Conservation (phyloP, 257 asterid species). For the Haberlea rhodopensis region DNA sequence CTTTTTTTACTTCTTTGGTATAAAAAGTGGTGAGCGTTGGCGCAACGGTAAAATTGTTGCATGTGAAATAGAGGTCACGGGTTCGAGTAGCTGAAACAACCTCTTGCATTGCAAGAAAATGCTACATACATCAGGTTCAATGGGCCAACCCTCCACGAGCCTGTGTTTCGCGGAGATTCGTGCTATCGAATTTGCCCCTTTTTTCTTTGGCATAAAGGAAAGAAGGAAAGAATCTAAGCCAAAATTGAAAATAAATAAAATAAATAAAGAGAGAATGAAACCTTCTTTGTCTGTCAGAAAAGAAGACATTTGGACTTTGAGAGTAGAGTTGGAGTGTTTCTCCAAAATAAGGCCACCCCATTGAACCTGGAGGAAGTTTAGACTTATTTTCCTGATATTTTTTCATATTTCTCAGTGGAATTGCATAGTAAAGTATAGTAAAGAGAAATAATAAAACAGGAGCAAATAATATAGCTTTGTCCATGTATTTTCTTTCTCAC, state of each 20-base stretch:
- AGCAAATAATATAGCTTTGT: slow-evolving; percentile 24
- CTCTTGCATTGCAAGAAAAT: no score
- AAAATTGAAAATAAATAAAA: no score
- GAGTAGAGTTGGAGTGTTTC: slow-evolving; percentile 82
- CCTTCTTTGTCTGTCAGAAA: slow-evolving; percentile 58
- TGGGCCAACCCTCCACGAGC: no score
- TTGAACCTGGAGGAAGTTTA: slow-evolving; percentile 82
- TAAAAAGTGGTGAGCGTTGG: no score
- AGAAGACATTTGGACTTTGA: slow-evolving; percentile 65
- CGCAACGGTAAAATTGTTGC: no score
- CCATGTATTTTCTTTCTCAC: slow-evolving; percentile 25
- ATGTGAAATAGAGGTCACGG: no score
- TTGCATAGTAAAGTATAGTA: slow-evolving; percentile 22
- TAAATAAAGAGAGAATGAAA: slow-evolving; percentile 15
- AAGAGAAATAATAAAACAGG: slow-evolving; percentile 30
- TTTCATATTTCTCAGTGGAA: slow-evolving; percentile 23
- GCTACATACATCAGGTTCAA: no score
- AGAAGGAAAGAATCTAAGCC: neutral
- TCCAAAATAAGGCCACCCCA: slow-evolving; percentile 88
- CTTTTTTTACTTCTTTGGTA: no score
- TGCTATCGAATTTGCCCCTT: no score
- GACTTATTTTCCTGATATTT: slow-evolving; percentile 17
- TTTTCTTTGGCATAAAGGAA: neutral
- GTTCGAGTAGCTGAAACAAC: no score
- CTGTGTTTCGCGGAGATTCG: no score